phyloP scores from a whole-genome alignment of 176 grass and related monocot genomes.

The Zizania latifolia region DNA sequence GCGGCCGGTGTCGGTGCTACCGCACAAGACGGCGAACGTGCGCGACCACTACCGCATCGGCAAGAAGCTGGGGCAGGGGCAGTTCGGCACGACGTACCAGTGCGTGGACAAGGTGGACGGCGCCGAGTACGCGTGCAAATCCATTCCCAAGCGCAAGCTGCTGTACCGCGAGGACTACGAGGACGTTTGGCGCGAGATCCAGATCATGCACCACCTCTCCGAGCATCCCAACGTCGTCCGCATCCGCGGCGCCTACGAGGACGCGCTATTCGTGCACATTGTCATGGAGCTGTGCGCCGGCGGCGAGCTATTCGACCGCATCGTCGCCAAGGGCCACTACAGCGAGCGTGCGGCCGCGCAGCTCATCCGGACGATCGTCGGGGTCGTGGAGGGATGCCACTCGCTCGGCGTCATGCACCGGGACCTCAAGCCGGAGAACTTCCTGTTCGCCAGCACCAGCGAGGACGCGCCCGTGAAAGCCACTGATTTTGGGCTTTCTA shows the following conservation, averaged over 20 bases:
- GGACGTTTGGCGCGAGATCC: slow-evolving; percentile 93
- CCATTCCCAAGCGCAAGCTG: slow-evolving; percentile 95
- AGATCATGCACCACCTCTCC: slow-evolving; percentile 99
- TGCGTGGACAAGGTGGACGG: slow-evolving; percentile 71
- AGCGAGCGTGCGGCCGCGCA: slow-evolving; percentile 67
- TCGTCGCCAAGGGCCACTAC: slow-evolving; percentile 93
- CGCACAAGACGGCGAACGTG: slow-evolving; percentile 91
- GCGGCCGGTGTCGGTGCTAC: slow-evolving; percentile 69
- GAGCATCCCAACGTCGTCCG: slow-evolving; percentile 82
- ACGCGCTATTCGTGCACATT: slow-evolving; percentile 89
- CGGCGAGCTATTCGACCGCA: slow-evolving; percentile 91
- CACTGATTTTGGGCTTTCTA: slow-evolving; percentile 91
- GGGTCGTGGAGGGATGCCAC: slow-evolving; percentile 87
- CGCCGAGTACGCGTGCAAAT: slow-evolving; percentile 88
- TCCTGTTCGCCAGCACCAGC: slow-evolving; percentile 57
- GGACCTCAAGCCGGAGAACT: slow-evolving; percentile 97
- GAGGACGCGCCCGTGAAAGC: slow-evolving; percentile 93
- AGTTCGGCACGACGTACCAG: slow-evolving; percentile 90
- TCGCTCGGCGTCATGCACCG: slow-evolving; percentile 96
- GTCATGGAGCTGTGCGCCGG: slow-evolving; percentile 97
- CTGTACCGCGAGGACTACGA: slow-evolving; percentile 87
- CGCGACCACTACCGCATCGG: slow-evolving; percentile 89
- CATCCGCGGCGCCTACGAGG: slow-evolving; percentile 82
- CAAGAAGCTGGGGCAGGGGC: slow-evolving; percentile 91
- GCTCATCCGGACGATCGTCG: slow-evolving; percentile 80